phyloP scores from a whole-genome alignment of 2,329 filamentous ascomycete species.

The Fusarium buxicola region DNA sequence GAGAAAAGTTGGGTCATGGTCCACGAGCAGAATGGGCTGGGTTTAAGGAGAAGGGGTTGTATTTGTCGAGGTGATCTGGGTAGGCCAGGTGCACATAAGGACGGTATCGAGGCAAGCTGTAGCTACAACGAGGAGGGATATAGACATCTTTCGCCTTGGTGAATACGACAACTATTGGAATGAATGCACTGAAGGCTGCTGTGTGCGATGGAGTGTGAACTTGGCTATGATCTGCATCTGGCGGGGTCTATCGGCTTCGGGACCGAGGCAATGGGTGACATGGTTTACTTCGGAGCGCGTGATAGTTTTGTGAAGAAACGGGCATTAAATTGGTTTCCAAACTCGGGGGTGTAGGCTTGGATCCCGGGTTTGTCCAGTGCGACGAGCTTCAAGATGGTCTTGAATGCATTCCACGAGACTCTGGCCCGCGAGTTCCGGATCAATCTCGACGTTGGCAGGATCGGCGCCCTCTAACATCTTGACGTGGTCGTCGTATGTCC shows the following conservation, averaged over 20 bases:
- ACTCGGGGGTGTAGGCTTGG: constrained; percentile 11
- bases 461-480: constrained; percentile 20
- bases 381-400: background rate
- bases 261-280: constrained; percentile 4
- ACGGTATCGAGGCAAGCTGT: constrained; percentile 29
- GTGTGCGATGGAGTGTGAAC: constrained; percentile 3
- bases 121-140: constrained; percentile 34
- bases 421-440: background rate
- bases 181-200: constrained; percentile 23
- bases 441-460: constrained; percentile 15
- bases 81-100: constrained; percentile 32
- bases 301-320: constrained; percentile 25
- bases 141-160: constrained; percentile 35
- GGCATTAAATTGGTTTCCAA: constrained; percentile 30
- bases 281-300: constrained; percentile 31
- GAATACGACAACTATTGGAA: constrained; percentile 46
- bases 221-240: constrained; percentile 13
- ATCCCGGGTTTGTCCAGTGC: background rate
- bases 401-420: background rate
- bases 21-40: constrained; percentile 19
- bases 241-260: constrained; percentile 4
- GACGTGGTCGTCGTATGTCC: constrained; percentile 17
- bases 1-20: constrained; percentile 21
- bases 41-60: constrained; percentile 14
- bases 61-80: constrained; percentile 25